phyloP scores from a whole-genome alignment of 1,284 basidiomycete species.

The Ustilago loliicola region DNA sequence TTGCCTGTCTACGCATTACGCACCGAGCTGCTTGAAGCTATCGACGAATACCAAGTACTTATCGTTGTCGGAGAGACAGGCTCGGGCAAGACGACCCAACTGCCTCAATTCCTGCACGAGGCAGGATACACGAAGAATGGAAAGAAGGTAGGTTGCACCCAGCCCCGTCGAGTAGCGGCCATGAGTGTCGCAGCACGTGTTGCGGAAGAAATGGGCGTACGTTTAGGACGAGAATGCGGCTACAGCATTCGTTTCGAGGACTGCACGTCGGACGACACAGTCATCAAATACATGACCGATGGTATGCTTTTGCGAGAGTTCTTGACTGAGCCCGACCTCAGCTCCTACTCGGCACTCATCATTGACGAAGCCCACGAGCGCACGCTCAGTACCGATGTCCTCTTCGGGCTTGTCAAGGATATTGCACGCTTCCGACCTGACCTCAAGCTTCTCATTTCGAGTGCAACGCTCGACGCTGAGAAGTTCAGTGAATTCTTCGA shows the following conservation, averaged over 20 bases:
- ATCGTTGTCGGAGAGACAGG: conserved; percentile 75
- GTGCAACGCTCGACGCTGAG: conserved; percentile 68
- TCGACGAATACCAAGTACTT: conserved; percentile 83
- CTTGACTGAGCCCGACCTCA: conserved; percentile 67
- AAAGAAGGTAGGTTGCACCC: conserved; percentile 92
- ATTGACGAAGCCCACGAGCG: conserved; percentile 70
- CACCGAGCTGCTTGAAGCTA: conserved; percentile 78
- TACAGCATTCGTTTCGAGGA: conserved; percentile 98
- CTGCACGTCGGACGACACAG: conserved; percentile 87
- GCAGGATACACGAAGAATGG: conserved; percentile 92
- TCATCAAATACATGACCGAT: conserved; percentile 70
- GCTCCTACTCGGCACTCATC: conserved; percentile 66
- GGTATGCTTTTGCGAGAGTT: conserved; percentile 70
- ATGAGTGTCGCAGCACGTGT: conserved; percentile 99
- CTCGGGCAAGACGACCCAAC: conserved; percentile 97
- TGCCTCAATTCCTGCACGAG: conserved; percentile 98
- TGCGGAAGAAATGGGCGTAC: conserved; percentile 96
- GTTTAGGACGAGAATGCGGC: conserved; percentile 96
- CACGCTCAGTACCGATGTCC: conserved; percentile 68
- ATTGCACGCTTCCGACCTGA: conserved; percentile 68
- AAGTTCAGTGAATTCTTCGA: conserved; percentile 70
- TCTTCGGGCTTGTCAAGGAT: conserved; percentile 69
- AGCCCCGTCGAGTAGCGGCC: conserved; percentile 97
- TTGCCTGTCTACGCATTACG: conserved; percentile 67
- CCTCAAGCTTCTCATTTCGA: conserved; percentile 67